These are phyloP conservation scores for Gossypium davidsonii DNA, from an alignment of 441 rosid genomes.

Conservation along the genomic window DNA sequence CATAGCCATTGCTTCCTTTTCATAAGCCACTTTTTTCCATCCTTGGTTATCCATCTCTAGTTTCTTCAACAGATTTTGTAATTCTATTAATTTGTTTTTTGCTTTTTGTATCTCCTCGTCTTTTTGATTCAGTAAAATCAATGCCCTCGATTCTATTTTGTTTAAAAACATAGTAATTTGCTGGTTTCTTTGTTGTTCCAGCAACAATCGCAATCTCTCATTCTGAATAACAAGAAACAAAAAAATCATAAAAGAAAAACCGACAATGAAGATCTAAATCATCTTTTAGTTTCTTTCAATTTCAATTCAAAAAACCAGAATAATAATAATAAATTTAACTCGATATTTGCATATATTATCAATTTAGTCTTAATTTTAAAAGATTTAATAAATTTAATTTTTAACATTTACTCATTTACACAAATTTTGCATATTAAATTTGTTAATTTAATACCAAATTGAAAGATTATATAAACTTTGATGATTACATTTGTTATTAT, in stretches of 20 bases:
- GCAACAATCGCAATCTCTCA: constrained; percentile 44
- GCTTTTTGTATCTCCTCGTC: constrained; percentile 59
- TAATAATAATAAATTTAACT: too few species aligned
- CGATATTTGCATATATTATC: too few species aligned
- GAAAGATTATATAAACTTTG: too few species aligned
- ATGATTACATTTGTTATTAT: too few species aligned
- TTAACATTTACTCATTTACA: too few species aligned
- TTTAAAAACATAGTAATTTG: constrained; percentile 34
- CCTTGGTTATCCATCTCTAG: constrained; percentile 59
- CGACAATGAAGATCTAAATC: too few species aligned
- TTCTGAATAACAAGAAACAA: constrained; percentile 29
- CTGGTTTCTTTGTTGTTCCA: constrained; percentile 60
- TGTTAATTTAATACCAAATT: too few species aligned
- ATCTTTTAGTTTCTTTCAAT: too few species aligned
- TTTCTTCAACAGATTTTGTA: constrained; percentile 39
- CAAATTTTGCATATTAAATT: too few species aligned
- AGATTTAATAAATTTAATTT: too few species aligned
- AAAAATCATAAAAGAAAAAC: background rate
- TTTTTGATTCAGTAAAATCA: constrained; percentile 39
- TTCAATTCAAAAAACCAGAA: too few species aligned
- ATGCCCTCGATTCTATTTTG: constrained; percentile 39
- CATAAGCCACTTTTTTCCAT: constrained; percentile 62
- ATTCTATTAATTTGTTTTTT: constrained; percentile 41
- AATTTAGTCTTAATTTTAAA: too few species aligned
- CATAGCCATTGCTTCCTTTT: constrained; percentile 50